Conservation (phyloP, 306 rosid species). For the Cicer judaicum region DNA sequence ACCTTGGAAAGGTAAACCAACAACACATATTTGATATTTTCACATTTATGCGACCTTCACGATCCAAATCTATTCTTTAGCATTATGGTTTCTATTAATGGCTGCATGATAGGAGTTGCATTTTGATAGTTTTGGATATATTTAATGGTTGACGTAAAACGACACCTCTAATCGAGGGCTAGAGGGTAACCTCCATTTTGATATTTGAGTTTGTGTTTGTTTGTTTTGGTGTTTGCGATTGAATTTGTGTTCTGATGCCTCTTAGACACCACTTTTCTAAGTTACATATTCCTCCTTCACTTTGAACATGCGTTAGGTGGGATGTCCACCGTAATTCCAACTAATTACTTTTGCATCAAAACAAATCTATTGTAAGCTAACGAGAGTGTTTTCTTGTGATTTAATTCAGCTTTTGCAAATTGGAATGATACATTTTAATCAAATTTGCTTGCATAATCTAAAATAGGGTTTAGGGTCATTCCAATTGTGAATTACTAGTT, state of each 20-base stretch:
- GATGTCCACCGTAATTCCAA: too few relatives aligned
- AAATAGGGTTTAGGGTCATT: not conserved
- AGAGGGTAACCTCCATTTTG: constrained; percentile 1
- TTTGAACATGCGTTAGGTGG: too few relatives aligned
- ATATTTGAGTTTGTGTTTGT: not conserved
- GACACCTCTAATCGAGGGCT: not conserved
- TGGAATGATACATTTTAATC: not conserved
- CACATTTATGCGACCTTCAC: constrained; percentile 12
- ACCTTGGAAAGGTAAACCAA: constrained; percentile 71
- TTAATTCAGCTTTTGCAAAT: too few relatives aligned
- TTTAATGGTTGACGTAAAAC: not conserved
- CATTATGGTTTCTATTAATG: not conserved
- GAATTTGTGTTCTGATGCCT: too few relatives aligned
- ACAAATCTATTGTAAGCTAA: not conserved
- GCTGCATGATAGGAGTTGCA: not conserved
- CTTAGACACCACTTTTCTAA: too few relatives aligned
- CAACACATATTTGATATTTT: constrained; percentile 21
- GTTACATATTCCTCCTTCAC: too few relatives aligned
- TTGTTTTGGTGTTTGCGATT: too few relatives aligned
- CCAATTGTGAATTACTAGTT: too few relatives aligned
- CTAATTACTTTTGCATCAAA: not conserved
- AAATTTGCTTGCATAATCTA: constrained; percentile 1
- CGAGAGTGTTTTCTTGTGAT: too few relatives aligned
- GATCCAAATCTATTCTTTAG: constrained; percentile 1
- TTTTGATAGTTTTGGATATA: not conserved